Conservation (phyloP, 1,139 yeast genomes). For the Trichomonascaceae sp. region DNA sequence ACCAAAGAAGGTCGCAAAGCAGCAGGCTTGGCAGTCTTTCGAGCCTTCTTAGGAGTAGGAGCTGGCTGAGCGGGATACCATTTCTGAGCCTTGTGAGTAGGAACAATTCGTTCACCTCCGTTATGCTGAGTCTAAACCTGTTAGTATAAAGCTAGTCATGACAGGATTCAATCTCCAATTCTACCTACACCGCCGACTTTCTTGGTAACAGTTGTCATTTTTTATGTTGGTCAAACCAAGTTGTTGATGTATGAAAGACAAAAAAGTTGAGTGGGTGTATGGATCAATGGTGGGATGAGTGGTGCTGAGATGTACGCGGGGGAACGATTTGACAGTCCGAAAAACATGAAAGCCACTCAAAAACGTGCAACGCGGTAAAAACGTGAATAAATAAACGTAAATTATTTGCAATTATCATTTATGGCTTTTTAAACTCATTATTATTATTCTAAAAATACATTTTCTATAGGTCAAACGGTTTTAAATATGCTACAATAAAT, state of each 20-base stretch:
- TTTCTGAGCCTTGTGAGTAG: slow-evolving; percentile 66
- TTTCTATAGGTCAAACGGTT: not conserved
- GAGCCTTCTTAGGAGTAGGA: slow-evolving; percentile 59
- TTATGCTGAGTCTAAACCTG: slow-evolving; percentile 26
- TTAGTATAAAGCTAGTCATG: slow-evolving; percentile 7
- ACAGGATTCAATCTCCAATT: not conserved
- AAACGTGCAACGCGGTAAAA: not conserved
- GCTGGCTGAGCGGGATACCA: slow-evolving; percentile 89
- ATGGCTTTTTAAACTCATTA: too few relatives aligned
- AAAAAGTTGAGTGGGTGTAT: slow-evolving; percentile 8
- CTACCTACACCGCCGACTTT: slow-evolving; percentile 35
- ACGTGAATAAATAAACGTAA: not conserved
- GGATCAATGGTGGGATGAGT: slow-evolving; percentile 6
- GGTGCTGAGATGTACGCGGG: slow-evolving; percentile 7
- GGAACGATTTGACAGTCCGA: slow-evolving; percentile 2
- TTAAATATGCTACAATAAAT: not conserved
- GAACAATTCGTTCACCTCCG: slow-evolving; percentile 31
- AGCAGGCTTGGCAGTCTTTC: slow-evolving; percentile 87
- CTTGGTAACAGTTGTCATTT: slow-evolving; percentile 34
- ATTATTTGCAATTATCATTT: not conserved
- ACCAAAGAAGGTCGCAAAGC: slow-evolving; percentile 94
- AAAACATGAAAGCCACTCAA: not conserved
- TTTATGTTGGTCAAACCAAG: slow-evolving; percentile 13
- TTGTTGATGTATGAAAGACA: slow-evolving; percentile 11
- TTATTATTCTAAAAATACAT: not conserved